Evolutionary conservation across 129 eudicot species (phyloP), one percentile per base, ranked within the genome.

Genomic region (Flaveria brownii): DNA sequence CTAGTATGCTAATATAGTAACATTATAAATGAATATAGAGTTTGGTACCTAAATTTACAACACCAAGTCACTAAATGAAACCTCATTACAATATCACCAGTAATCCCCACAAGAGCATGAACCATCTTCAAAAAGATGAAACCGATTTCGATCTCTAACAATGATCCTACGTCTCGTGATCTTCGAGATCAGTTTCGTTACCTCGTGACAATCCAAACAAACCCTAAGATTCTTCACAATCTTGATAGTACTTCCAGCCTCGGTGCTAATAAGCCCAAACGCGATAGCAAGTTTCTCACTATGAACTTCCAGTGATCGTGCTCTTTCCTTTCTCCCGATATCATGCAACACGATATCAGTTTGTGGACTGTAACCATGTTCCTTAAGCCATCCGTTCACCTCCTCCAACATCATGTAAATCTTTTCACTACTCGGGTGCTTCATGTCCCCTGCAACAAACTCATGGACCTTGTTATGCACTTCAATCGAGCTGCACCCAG

Each of bases 401-500:
- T 88, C 96, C 73, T 88, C 87, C 55, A 93, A 46, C 86, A 83
- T 93, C 86, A 9, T 36, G 52, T 93, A 88, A 1, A 93, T 88
- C 51, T 78, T 83, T 70, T 82, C 63, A 20, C 81, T 84, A 26
- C 72, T 70, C 13, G 96, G 96, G 79, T 92, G 98, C 50, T 83
- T 90, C 70, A 72, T 13, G 71, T 92, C 97, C 6, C 97, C 97
- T 1, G 92, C 91, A 25, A 90, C 78, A 71, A 90, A 93, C 80
- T 90, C 98, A 9, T 93, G 93, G 36, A 90, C 84, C 77, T 75
- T 84, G 73, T 88, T 84, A 77, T 88, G 63, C 56, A 93, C 87
- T 83, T 90, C 93, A 81, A 93, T 93, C 2, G 88, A 90, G 80
- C 91, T 90, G 59, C 97, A 90, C 26, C 98, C 96, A 2, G 98